A percentile compares a stretch with the other conserved stretches of the same genome.
These are phyloP conservation scores for Xerocomellus dryophilus DNA, from an alignment of 768 basidiomycete genomes.

Conservation along the genomic window DNA sequence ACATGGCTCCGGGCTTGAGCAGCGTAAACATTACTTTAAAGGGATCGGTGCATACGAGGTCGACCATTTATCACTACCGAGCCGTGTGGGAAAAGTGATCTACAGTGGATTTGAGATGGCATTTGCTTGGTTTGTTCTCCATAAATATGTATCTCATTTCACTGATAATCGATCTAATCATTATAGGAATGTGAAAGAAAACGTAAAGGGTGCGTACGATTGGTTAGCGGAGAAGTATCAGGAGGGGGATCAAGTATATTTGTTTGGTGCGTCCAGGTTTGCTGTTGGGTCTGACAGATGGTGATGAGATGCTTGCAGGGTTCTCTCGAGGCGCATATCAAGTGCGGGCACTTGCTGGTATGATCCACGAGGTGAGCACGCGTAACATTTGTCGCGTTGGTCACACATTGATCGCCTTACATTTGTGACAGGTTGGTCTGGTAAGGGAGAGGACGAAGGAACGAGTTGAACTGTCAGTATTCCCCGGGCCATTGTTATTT, in stretches of 20 bases:
- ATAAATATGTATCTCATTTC: neutral
- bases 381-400: neutral
- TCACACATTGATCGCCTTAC: neutral
- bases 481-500: neutral
- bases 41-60: constrained; percentile 31
- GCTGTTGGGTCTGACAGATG: neutral
- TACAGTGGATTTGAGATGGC: neutral
- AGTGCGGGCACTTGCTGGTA: constrained; percentile 35
- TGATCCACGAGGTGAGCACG: constrained; percentile 33
- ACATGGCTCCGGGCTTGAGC: neutral
- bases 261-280: constrained; percentile 33
- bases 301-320: constrained; percentile 20
- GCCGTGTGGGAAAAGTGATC: neutral
- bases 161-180: neutral
- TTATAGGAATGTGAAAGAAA: constrained; percentile 7
- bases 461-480: constrained; percentile 1
- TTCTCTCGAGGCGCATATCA: constrained; percentile 45
- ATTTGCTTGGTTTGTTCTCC: constrained; percentile 1
- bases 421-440: neutral
- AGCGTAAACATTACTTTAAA: constrained; percentile 29
- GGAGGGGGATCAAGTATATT: constrained; percentile 28
- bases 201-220: neutral
- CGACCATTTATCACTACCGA: neutral
- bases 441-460: neutral
- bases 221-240: constrained; percentile 3